Conservation (phyloP, 129 eudicot genomes). For the Lonicera japonica region DNA sequence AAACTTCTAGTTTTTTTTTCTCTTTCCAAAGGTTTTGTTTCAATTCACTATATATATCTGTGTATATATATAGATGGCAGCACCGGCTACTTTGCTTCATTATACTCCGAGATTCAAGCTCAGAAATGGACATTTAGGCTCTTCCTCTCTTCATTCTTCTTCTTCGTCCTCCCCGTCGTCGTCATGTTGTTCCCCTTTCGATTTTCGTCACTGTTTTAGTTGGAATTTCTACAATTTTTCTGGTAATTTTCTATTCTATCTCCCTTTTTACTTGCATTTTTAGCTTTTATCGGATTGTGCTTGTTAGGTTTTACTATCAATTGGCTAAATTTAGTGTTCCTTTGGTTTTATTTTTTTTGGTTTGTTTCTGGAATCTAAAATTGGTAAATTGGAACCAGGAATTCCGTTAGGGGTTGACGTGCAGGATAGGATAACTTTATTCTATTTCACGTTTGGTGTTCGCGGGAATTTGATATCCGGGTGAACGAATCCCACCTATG, state of each 20-base stretch:
- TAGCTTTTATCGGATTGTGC: no score
- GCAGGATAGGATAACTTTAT: no score
- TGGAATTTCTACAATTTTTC: slow-evolving; percentile 40
- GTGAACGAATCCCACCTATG: no score
- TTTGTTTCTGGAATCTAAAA: no score
- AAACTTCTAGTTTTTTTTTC: background rate
- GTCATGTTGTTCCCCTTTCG: slow-evolving; percentile 18
- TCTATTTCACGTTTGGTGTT: no score
- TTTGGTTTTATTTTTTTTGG: no score
- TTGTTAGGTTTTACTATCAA: no score
- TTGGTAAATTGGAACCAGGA: no score
- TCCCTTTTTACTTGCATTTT: no score
- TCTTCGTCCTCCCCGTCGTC: slow-evolving; percentile 22
- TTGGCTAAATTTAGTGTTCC: no score
- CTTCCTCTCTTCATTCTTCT: slow-evolving; percentile 21
- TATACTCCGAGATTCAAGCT: slow-evolving; percentile 19
- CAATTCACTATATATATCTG: slow-evolving; percentile 7
- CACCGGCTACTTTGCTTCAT: slow-evolving; percentile 32
- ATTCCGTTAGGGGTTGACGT: no score
- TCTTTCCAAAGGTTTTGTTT: background rate
- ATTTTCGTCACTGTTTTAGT: slow-evolving; percentile 14
- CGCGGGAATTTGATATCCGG: no score
- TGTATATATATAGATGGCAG: slow-evolving; percentile 25
- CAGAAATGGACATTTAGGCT: slow-evolving; percentile 22
- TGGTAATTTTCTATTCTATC: slow-evolving; percentile 22